Percentiles rank a stretch among this genome's conserved stretches.
phyloP scores from a whole-genome alignment of 331 rosid genomes.

The Pyracantha coccinea region DNA sequence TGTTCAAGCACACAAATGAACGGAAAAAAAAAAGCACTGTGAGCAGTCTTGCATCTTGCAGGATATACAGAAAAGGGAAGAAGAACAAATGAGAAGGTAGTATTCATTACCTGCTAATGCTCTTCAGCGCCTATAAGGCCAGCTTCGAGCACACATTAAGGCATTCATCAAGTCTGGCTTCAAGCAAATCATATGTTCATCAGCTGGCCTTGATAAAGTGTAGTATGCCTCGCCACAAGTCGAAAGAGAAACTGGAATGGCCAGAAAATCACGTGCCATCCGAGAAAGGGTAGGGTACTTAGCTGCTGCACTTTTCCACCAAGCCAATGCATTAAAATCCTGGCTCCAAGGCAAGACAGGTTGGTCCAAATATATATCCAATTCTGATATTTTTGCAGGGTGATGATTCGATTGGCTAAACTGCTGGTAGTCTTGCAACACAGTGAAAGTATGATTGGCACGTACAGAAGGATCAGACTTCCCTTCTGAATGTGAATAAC shows the following conservation, averaged over 20 bases:
- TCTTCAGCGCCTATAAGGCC: background rate
- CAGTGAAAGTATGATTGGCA: background rate
- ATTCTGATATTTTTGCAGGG: background rate
- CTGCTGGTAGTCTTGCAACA: conserved; percentile 4
- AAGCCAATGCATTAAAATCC: conserved; percentile 2
- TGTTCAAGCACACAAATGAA: background rate
- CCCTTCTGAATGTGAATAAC: background rate
- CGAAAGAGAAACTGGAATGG: background rate
- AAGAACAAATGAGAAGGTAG: no score
- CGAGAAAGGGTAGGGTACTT: background rate
- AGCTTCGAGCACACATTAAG: background rate
- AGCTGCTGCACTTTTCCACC: background rate
- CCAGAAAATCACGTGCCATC: conserved; percentile 1
- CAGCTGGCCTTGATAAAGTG: background rate
- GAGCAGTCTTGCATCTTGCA: background rate
- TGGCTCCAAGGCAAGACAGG: conserved; percentile 1
- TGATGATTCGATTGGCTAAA: background rate
- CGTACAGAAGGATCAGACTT: background rate
- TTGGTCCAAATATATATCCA: conserved; percentile 14
- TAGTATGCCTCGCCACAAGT: background rate
- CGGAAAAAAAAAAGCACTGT: background rate
- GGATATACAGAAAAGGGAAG: no score
- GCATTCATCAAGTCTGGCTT: background rate
- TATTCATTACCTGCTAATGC: background rate
- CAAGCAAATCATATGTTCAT: background rate